phyloP scores from a whole-genome alignment of 805 yeast genomes.

The Metschnikowia kunwiensis region DNA sequence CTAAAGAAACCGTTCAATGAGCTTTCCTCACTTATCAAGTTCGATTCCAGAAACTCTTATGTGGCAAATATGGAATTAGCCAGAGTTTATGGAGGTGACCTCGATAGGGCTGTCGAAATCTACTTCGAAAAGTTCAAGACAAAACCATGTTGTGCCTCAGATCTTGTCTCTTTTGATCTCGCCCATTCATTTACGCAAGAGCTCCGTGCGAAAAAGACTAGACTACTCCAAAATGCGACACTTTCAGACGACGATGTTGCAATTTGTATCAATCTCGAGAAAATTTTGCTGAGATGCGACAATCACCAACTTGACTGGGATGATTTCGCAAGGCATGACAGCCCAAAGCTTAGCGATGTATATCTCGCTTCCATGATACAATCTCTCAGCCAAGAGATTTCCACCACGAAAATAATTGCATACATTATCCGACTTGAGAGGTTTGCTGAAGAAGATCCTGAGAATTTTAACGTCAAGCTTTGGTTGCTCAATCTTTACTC shows the following conservation, averaged over 20 bases:
- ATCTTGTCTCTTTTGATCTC: constrained; percentile 32
- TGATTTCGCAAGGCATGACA: constrained; percentile 4
- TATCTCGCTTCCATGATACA: constrained; percentile 15
- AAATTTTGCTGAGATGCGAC: constrained; percentile 6
- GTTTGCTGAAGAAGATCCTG: constrained; percentile 53
- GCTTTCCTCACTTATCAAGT: constrained; percentile 10
- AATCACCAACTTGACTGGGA: constrained; percentile 7
- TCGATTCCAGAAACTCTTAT: constrained; percentile 50
- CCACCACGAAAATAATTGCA: constrained; percentile 26
- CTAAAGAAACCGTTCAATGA: constrained; percentile 34
- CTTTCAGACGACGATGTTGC: constrained; percentile 3
- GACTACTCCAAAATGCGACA: constrained; percentile 1
- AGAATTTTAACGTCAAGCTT: constrained; percentile 66
- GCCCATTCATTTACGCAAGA: constrained; percentile 7
- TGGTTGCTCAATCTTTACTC: constrained; percentile 70
- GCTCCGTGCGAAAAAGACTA: not conserved
- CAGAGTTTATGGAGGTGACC: constrained; percentile 21
- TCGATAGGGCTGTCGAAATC: constrained; percentile 27
- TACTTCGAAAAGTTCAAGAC: constrained; percentile 48
- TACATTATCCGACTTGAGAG: constrained; percentile 57
- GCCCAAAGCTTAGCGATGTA: constrained; percentile 12
- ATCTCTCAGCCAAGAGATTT: constrained; percentile 21
- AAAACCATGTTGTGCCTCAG: constrained; percentile 66
- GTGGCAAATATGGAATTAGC: constrained; percentile 52
- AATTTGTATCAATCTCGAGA: constrained; percentile 12